Conservation (phyloP, 495 filamentous ascomycete genomes). For the Annulohypoxylon maeteangense region DNA sequence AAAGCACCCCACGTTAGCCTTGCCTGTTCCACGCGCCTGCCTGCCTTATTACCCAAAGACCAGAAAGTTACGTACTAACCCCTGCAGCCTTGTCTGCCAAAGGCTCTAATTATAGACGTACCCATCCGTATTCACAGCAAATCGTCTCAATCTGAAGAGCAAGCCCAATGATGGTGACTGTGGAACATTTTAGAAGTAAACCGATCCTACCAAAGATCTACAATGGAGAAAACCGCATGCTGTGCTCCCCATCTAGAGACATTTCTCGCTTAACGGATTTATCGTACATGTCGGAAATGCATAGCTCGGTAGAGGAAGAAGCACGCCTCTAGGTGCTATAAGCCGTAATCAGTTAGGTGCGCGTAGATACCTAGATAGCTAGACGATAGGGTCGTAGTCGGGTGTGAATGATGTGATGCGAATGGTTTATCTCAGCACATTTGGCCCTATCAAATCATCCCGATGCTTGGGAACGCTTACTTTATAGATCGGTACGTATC, state of each 20-base stretch:
- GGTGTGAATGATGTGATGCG: slow-evolving; percentile 31
- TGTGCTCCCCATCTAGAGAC: slow-evolving; percentile 17
- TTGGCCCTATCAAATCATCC: slow-evolving; percentile 35
- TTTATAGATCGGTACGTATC: no score
- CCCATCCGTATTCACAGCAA: slow-evolving; percentile 3
- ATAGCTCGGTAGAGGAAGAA: slow-evolving; percentile 25
- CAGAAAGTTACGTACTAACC: slow-evolving; percentile 12
- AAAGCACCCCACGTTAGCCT: slow-evolving; percentile 41
- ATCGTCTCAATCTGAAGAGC: background rate
- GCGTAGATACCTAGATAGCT: slow-evolving; percentile 16
- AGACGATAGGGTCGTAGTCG: slow-evolving; percentile 36
- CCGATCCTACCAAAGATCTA: background rate
- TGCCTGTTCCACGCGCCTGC: slow-evolving; percentile 27
- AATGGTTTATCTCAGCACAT: slow-evolving; percentile 9
- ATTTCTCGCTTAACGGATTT: slow-evolving; percentile 32
- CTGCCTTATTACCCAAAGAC: slow-evolving; percentile 9
- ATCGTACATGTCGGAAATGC: slow-evolving; percentile 37
- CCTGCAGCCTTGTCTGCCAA: slow-evolving; percentile 13
- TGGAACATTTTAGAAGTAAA: background rate
- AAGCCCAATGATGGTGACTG: background rate
- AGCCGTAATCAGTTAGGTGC: slow-evolving; percentile 24
- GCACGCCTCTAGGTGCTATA: slow-evolving; percentile 2
- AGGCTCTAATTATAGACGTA: slow-evolving; percentile 32
- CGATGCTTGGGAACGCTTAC: slow-evolving; percentile 12
- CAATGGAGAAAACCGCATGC: slow-evolving; percentile 6